Evolutionary conservation across 2,329 filamentous ascomycete genomes (phyloP), one percentile per base, ranked within the genome.

Genomic region (Dactylellina sp.): DNA sequence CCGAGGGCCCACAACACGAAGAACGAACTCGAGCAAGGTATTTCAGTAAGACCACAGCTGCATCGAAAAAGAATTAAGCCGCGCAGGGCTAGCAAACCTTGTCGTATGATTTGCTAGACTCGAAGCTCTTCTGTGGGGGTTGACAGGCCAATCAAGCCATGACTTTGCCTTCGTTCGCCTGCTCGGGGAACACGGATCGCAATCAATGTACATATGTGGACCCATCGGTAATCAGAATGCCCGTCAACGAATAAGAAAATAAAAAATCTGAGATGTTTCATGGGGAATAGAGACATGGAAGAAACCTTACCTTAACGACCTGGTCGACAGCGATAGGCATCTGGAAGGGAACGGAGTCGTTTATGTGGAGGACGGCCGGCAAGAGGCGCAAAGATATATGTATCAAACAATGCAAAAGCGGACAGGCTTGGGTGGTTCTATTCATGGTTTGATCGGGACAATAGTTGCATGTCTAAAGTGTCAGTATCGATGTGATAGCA

Each of bases 231-330:
- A 66, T 66, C 61, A 65, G 12, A 9, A 66, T 66, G 70, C 61
- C 61, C 65, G 60, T 61, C 61, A 62, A 47, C 70, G 61, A 74
- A 74, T 66, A 56, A 62, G 61, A 62, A 74, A 62, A 62, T 37
- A 61, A 50, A 55, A 65, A 56, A 25, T 35, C 44, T 28, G 35
- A 28, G 47, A 74, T 74, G 70, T 74, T 63, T 74, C 70, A 74
- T 62, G 35, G 49, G 60, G 14, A 32, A 32, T 32, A 50, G 39
- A 60, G 53, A 52, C 68, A 62, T 64, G 55, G 42, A 18, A 56
- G 53, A 59, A 74, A 74, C 70, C 70, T 74, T 74, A 74, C 70
- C 61, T 74, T 9, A 61, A 74, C 70, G 70, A 61, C 70, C 46
- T 66, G 49, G 60, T 20, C 25, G 35, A 14, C 14, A 18, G 14